Conservation (phyloP, 1,284 basidiomycete genomes). For the Cutaneotrichosporon sp. region DNA sequence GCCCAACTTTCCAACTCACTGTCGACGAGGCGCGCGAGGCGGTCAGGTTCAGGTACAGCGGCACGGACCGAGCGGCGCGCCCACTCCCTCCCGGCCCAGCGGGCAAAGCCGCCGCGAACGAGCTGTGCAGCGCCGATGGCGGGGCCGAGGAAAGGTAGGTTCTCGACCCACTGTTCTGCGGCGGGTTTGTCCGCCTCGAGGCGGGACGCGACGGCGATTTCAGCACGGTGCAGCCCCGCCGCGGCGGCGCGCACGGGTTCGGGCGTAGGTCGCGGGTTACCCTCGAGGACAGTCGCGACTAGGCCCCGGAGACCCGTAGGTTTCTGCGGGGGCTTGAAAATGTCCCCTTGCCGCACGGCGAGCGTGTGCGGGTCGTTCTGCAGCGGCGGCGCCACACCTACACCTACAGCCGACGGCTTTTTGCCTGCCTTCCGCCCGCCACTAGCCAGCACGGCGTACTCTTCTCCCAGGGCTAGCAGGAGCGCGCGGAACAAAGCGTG, state of each 20-base stretch:
- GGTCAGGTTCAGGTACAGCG: constrained; percentile 26
- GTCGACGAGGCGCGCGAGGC: constrained; percentile 30
- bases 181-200: constrained; percentile 11
- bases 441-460: neutral
- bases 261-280: constrained; percentile 25
- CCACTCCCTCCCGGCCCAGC: constrained; percentile 35
- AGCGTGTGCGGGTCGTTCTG: constrained; percentile 27
- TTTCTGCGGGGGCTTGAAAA: constrained; percentile 33
- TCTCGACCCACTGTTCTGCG: constrained; percentile 12
- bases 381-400: neutral
- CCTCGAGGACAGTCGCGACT: constrained; percentile 29
- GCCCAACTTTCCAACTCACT: constrained; percentile 24
- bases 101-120: constrained; percentile 8
- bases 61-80: constrained; percentile 20
- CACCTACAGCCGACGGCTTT: neutral
- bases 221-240: constrained; percentile 11
- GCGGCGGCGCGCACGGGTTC: constrained; percentile 12
- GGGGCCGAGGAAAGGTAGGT: constrained; percentile 12
- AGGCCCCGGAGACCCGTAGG: constrained; percentile 23
- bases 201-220: constrained; percentile 7
- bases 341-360: constrained; percentile 33
- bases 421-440: constrained; percentile 6
- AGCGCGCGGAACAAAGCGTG: constrained; percentile 34
- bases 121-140: constrained; percentile 4
- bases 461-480: constrained; percentile 16